Evolutionary conservation across 495 filamentous ascomycete species (phyloP), one percentile per base, ranked within the genome.

Genomic region (Aspergillus saccharolyticus): DNA sequence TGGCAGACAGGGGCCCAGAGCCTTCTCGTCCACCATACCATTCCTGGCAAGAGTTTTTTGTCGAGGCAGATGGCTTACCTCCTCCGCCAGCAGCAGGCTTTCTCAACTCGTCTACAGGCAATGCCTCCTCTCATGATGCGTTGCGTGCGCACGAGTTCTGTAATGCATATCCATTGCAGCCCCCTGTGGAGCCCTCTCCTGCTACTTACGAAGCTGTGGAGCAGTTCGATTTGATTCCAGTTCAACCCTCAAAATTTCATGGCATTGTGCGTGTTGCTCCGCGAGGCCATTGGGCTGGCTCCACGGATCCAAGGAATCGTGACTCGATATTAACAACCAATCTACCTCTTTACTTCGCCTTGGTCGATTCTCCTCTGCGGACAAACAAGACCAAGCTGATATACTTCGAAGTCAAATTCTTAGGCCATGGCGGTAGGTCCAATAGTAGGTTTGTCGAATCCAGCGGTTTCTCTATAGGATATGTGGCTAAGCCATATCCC

Each of bases 401-500:
- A 43, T 96, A 96, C 70, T 97, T 86, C 68, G 91, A 96, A 65
- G 77, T 95, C 14, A 78, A 74, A 46, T 71, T 95, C 42, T 58
- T 75, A 0, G 70, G 65, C 4, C 68, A 83, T n/a, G 59, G 74
- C 15, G 63, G 63, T 44, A 72, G 71, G 0, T 68, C 67, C 7
- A 68, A 58, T 16, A 42, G 44, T 17, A 59, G 57, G 2, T 55
- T 62, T 2, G 68, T 70, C 16, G 75, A 78, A 58, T 82, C 86
- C 22, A 82, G 85, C 53, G 79, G 83, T 9, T 70, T 96, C 14
- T 85, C 90, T 0, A 69, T 97, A 9, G 93, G 93, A 4, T 96
- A 85, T 71, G 75, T 76, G 1, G 91, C 88, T 1, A 82, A 85
- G 48, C 93, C 93, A 18, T 96, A 96, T 70, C 93, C 93, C 0